Conservation (phyloP, 1,284 basidiomycete species). For the Trametes hirsuta region DNA sequence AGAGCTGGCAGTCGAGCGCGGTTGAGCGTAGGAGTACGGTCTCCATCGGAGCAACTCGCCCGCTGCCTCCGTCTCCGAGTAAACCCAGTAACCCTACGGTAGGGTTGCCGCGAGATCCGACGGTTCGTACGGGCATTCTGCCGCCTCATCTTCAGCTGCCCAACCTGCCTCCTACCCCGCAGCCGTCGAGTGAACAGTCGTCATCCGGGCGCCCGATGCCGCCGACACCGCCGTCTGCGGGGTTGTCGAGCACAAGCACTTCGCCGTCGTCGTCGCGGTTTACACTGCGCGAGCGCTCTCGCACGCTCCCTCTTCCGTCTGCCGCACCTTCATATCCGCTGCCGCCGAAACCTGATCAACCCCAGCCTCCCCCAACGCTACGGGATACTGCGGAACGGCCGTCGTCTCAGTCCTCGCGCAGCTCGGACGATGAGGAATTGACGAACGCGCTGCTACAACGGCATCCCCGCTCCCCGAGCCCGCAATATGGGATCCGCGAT, state of each 20-base stretch:
- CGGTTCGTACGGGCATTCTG: slow-evolving; percentile 11
- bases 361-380: not conserved
- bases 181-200: not conserved
- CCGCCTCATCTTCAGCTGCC: slow-evolving; percentile 18
- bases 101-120: slow-evolving; percentile 5
- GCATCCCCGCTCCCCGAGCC: slow-evolving; percentile 31
- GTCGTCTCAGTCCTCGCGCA: slow-evolving; percentile 19
- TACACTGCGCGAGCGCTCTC: slow-evolving; percentile 21
- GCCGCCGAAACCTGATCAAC: slow-evolving; percentile 11
- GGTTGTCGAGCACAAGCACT: not conserved
- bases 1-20: slow-evolving; percentile 1
- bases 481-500: slow-evolving; percentile 33
- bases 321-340: slow-evolving; percentile 22
- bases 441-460: slow-evolving; percentile 29
- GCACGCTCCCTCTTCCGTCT: slow-evolving; percentile 23
- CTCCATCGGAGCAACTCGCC: slow-evolving; percentile 2
- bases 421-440: slow-evolving; percentile 35
- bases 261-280: slow-evolving; percentile 13
- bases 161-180: slow-evolving; percentile 14
- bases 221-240: not conserved
- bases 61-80: slow-evolving; percentile 17
- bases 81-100: not conserved
- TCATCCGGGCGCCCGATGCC: not conserved
- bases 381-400: slow-evolving; percentile 1
- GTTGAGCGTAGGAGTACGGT: slow-evolving; percentile 20